Conservation (phyloP, 2,329 filamentous ascomycete species). For the Sclerotinia minor region DNA sequence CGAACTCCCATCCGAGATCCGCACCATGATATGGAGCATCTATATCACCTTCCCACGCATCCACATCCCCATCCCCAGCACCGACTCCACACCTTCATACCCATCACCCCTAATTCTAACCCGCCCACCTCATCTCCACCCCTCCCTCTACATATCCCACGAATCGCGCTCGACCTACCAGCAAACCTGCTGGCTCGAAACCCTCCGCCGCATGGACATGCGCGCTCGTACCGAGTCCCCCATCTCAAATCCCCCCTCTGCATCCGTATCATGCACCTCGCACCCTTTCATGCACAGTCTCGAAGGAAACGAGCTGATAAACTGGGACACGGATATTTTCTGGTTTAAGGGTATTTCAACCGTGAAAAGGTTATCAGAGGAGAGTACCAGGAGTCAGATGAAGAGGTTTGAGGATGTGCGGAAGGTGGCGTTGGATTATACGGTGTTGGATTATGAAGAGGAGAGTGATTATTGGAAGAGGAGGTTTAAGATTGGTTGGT, state of each 20-base stretch:
- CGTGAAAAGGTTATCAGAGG: neutral
- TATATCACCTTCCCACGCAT: slow-evolving; percentile 13
- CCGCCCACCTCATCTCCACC: neutral
- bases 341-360: slow-evolving; percentile 16
- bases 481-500: neutral
- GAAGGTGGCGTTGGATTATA: slow-evolving; percentile 17
- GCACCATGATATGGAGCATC: neutral
- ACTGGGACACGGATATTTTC: slow-evolving; percentile 17
- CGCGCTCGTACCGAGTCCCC: neutral
- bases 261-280: neutral
- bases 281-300: neutral
- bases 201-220: neutral
- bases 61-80: neutral
- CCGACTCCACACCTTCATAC: neutral
- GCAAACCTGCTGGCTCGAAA: neutral
- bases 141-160: slow-evolving; percentile 4
- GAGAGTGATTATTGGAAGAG: neutral
- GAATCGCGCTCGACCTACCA: slow-evolving; percentile 17
- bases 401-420: slow-evolving; percentile 1
- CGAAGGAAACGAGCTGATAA: neutral
- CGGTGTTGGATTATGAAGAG: slow-evolving; percentile 20
- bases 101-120: slow-evolving; percentile 9
- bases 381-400: neutral
- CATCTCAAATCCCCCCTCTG: neutral
- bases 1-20: slow-evolving; percentile 19